phyloP scores from a whole-genome alignment of 169 alveolate species.

The Plasmodium reichenowi region DNA sequence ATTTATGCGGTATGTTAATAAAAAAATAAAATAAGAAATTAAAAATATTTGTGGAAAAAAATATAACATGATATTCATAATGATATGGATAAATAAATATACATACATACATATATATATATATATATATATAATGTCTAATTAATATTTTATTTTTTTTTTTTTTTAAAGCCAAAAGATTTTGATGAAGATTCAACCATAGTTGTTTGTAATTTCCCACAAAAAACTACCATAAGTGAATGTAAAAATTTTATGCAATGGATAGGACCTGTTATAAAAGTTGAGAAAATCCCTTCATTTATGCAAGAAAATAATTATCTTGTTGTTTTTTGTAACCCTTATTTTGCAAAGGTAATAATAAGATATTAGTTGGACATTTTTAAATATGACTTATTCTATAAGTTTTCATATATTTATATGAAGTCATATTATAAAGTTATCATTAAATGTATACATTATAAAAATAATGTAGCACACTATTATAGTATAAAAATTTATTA shows the following conservation, averaged over 20 bases:
- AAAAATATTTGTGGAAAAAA: not conserved
- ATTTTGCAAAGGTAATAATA: conserved; percentile 79
- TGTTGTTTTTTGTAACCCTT: conserved; percentile 82
- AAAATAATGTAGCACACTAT: too few species aligned
- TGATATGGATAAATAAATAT: not conserved
- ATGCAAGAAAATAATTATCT: conserved; percentile 72
- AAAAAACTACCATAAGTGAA: conserved; percentile 76
- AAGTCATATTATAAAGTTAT: too few species aligned
- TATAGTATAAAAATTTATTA: too few species aligned
- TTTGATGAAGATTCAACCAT: conserved; percentile 86
- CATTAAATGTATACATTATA: too few species aligned
- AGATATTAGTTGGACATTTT: too few species aligned
- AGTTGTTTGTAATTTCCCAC: conserved; percentile 80
- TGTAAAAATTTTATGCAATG: conserved; percentile 83
- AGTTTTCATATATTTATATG: too few species aligned
- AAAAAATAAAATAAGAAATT: not conserved
- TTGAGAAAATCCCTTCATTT: conserved; percentile 77
- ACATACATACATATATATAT: not conserved
- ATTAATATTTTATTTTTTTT: not conserved
- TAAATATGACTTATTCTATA: too few species aligned
- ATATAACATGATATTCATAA: not conserved
- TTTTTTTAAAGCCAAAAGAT: conserved; percentile 77
- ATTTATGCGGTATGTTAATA: conserved; percentile 46
- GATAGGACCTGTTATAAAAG: conserved; percentile 85
- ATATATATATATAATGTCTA: not conserved